Evolutionary conservation across 2,329 filamentous ascomycete genomes (phyloP), one percentile per base, ranked within the genome.

Genomic region (Calonectria honghensis): DNA sequence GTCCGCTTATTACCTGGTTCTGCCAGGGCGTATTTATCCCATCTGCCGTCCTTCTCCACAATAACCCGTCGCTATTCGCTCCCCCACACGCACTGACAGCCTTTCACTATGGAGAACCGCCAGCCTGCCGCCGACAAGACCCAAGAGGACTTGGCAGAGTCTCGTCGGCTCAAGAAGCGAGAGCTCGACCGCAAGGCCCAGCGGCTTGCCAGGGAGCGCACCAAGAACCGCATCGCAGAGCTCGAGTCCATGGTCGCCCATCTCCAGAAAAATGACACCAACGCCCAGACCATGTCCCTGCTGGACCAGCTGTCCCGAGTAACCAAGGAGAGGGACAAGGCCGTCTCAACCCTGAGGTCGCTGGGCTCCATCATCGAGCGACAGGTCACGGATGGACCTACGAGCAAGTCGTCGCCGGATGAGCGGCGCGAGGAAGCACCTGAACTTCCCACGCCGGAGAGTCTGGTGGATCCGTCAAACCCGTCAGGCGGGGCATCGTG

Each of bases 131-230:
- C 57, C 6, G 68, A 64, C 31, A 73, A 72, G 67, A 57, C 63
- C 4, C 72, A 76, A 10, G 67, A 50, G 27, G 31, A 68, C 1
- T 61, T 68, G 7, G 65, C 71, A n/a, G 78, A 79, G 35, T 74
- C 78, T 31, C 78, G 78, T 2, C 75, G 76, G 18, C 76, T 82
- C 39, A 81, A 82, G 75, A 84, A 84, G 75, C 74, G 82, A 16
- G 82, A 84, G 61, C 79, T 83, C 16, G 82, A 84, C 64, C 82
- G 82, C 71, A 81, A 80, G 59, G 82, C 82, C 10, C 82, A 84
- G 73, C 76, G 82, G 6, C 70, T 80, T n/a, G 80, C 82, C 11
- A 80, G 82, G 18, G 82, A 84, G 65, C 77, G 82, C 13, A 84
- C 80, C 37, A 82, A 81, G 72, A 81, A 76, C 45, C 82, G 82